Base-by-base conservation (phyloP, 805 yeast species). In the Barnettozyma sp. region DNA sequence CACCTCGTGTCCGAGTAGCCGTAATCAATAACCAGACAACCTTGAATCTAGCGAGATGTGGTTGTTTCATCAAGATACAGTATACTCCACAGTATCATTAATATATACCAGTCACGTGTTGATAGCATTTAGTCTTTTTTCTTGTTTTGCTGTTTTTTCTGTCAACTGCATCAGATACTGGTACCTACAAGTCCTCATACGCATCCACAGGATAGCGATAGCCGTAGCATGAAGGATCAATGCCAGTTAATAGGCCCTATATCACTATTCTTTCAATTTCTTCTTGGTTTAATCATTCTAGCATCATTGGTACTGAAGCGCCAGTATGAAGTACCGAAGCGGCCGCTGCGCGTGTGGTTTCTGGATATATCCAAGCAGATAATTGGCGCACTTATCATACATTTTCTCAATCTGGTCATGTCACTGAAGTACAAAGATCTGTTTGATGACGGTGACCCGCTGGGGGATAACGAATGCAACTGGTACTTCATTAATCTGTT, bases 401-500 rank as follows among this genome's bases (percentile, higher is more conserved):
- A 90, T 55, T 64, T 82, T 7, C 62, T 88, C 52, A 90, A 90
- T 49, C 68, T 90, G 8, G 56, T 75, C 11, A 62, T 85, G 29
- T 81, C 95, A 25, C 39, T 85, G 26, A 56, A 59, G 36, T 66
- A 68, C 9, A 64, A 55, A 37, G 43, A 58, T 18, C 55, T 60
- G 3, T 31, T 48, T 30, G 58, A 58, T 24, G 62, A 54, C n/a
- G 62, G 55, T 4, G 70, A 63, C 24, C 39, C 39, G 5, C 6
- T 27, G 33, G 40, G 21, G 22, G 73, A 70, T 33, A 79, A 78
- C 42, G 94, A 95, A 7, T 92, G 97, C 59, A 90, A 85, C 48
- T 92, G 96, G 92, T 90, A 92, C 62, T 90, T 90, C 53, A 64
- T 92, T 36, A 90, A 84, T 50, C 71, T 90, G 25, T 68, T 90